Evolutionary conservation across 352 stramenopile species (phyloP).

Genomic region (Phytophthora capsici): DNA sequence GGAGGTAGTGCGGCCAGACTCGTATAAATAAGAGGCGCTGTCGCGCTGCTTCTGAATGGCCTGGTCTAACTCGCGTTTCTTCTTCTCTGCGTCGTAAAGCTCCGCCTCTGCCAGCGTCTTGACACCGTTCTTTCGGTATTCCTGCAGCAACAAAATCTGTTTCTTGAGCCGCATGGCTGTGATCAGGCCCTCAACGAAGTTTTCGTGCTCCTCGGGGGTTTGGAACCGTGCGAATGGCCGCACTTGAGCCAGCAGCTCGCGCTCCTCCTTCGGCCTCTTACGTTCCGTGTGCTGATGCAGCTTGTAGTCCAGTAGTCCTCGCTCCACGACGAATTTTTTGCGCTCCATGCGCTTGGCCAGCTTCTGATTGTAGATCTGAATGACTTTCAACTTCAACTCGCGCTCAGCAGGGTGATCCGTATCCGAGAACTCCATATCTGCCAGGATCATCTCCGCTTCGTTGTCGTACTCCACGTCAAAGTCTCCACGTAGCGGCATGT

Average conservation of each 20-base stretch:
- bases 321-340: slow-evolving; percentile 93
- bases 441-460: slow-evolving; percentile 95
- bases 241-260: slow-evolving; percentile 94
- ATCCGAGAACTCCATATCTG: slow-evolving; percentile 96
- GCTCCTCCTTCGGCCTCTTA: slow-evolving; percentile 93
- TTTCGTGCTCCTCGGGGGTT: slow-evolving; percentile 92
- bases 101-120: slow-evolving; percentile 94
- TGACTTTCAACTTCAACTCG: slow-evolving; percentile 96
- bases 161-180: slow-evolving; percentile 92
- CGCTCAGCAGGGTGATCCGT: slow-evolving; percentile 89
- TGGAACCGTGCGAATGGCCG: slow-evolving; percentile 96
- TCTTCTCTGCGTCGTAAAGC: slow-evolving; percentile 95
- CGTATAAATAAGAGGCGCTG: slow-evolving; percentile 87
- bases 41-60: slow-evolving; percentile 89
- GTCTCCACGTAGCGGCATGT: slow-evolving; percentile 96
- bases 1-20: slow-evolving; percentile 62
- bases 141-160: slow-evolving; percentile 96
- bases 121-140: slow-evolving; percentile 96
- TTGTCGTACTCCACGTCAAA: slow-evolving; percentile 99
- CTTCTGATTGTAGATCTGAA: slow-evolving; percentile 97
- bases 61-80: slow-evolving; percentile 92
- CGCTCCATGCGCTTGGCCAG: slow-evolving; percentile 93
- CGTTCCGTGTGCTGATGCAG: slow-evolving; percentile 92
- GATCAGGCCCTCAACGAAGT: slow-evolving; percentile 93
- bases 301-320: slow-evolving; percentile 94